Percentiles rank a stretch among this genome's conserved stretches.
Evolutionary conservation across 192 early-diverging fungal genomes (phyloP).

Genomic region (Phlyctochytrium planicorne): DNA sequence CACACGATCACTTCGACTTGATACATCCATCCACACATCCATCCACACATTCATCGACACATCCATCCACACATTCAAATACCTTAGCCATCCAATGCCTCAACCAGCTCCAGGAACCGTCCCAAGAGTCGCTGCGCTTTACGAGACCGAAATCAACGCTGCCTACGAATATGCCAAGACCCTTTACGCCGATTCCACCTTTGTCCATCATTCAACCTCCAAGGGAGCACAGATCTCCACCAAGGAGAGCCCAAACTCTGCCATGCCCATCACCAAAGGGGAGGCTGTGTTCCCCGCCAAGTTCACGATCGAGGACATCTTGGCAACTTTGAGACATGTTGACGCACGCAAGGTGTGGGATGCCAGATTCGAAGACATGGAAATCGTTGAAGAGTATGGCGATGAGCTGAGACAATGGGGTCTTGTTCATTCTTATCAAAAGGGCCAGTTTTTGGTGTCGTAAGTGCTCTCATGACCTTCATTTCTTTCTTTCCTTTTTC

Average conservation of each 20-base stretch:
- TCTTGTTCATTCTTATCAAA: neutral
- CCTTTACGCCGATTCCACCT: neutral
- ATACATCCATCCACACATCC: too few relatives aligned
- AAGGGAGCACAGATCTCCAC: constrained; percentile 6
- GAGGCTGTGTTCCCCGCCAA: constrained; percentile 4
- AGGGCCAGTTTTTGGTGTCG: too few relatives aligned
- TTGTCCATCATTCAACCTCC: neutral
- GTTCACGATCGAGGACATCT: neutral
- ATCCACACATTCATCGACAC: too few relatives aligned
- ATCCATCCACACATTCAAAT: too few relatives aligned
- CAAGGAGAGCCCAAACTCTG: neutral
- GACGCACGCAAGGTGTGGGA: neutral
- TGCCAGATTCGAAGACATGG: neutral
- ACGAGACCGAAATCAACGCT: constrained; percentile 1
- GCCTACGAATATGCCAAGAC: neutral
- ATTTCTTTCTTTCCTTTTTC: neutral
- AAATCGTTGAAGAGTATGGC: neutral
- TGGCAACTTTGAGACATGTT: neutral
- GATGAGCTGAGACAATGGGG: neutral
- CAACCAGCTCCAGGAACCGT: too few relatives aligned
- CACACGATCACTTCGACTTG: too few relatives aligned
- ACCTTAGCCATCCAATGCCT: too few relatives aligned
- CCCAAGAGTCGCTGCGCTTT: too few relatives aligned
- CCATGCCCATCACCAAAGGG: constrained; percentile 1
- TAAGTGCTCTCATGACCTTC: too few relatives aligned